Conservation (phyloP, 2,329 filamentous ascomycete genomes). For the Clonostachys chloroleuca region DNA sequence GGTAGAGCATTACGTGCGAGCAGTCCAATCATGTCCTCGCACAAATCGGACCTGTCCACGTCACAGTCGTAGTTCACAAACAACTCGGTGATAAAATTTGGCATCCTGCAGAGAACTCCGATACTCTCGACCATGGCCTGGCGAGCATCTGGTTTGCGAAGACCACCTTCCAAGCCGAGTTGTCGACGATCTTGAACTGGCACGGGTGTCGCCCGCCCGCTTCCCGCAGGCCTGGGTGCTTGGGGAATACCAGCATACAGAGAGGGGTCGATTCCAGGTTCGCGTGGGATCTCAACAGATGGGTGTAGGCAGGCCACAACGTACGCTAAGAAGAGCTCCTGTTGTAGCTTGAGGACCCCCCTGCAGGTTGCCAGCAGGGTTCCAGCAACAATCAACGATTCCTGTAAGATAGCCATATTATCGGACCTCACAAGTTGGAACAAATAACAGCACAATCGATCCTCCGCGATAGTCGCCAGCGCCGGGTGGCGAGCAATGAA, state of each 20-base stretch:
- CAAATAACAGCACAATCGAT: slow-evolving; percentile 87
- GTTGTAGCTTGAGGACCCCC: slow-evolving; percentile 87
- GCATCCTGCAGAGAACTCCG: slow-evolving; percentile 85
- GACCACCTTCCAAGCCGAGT: slow-evolving; percentile 85
- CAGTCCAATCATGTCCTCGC: slow-evolving; percentile 91
- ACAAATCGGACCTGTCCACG: slow-evolving; percentile 83
- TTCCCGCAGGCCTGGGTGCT: slow-evolving; percentile 84
- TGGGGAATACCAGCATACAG: slow-evolving; percentile 93
- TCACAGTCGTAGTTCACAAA: slow-evolving; percentile 99
- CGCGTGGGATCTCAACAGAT: slow-evolving; percentile 87
- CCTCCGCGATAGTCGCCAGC: slow-evolving; percentile 81
- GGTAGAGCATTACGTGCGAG: slow-evolving; percentile 92
- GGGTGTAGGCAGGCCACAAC: slow-evolving; percentile 91
- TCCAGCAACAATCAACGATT: slow-evolving; percentile 86
- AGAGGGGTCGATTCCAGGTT: slow-evolving; percentile 83
- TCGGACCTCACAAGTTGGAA: slow-evolving; percentile 96
- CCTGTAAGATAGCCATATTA: slow-evolving; percentile 91
- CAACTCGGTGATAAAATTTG: slow-evolving; percentile 89
- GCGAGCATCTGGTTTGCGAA: slow-evolving; percentile 87
- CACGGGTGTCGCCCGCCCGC: slow-evolving; percentile 84
- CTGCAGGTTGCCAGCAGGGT: slow-evolving; percentile 89
- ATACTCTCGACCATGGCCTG: slow-evolving; percentile 99
- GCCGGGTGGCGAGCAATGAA: slow-evolving; percentile 92
- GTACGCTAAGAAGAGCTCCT: slow-evolving; percentile 94
- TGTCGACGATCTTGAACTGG: slow-evolving; percentile 89